A percentile compares a stretch with the other conserved stretches of the same genome.
phyloP scores from a whole-genome alignment of 176 grass and related monocot species.

The Rhynchospora pubera region DNA sequence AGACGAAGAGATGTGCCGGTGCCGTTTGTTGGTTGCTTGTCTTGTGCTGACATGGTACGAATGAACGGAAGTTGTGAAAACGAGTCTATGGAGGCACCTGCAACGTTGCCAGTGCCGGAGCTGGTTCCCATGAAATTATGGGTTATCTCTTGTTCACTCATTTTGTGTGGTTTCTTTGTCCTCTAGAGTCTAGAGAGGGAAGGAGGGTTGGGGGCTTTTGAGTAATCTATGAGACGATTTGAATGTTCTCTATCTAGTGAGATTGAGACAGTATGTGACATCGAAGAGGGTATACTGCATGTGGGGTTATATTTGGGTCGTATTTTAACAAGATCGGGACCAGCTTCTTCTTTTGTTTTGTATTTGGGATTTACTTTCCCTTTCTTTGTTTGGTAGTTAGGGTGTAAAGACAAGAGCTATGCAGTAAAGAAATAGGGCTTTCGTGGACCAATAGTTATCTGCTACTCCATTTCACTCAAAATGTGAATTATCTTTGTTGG shows the following conservation, averaged over 20 bases:
- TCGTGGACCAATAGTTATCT: neutral
- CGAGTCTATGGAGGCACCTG: slow-evolving; percentile 41
- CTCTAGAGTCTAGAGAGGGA: neutral
- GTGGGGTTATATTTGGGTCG: slow-evolving; percentile 21
- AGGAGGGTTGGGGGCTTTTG: neutral
- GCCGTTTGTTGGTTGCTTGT: slow-evolving; percentile 9
- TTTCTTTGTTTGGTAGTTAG: slow-evolving; percentile 17
- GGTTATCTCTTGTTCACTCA: slow-evolving; percentile 55
- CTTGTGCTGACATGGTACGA: slow-evolving; percentile 11
- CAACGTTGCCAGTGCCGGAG: neutral
- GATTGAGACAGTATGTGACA: slow-evolving; percentile 22
- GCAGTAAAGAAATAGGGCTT: slow-evolving; percentile 7
- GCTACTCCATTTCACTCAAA: neutral
- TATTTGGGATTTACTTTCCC: slow-evolving; percentile 8
- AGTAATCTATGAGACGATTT: slow-evolving; percentile 11
- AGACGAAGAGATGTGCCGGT: slow-evolving; percentile 40
- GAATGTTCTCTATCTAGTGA: slow-evolving; percentile 6
- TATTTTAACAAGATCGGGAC: slow-evolving; percentile 17
- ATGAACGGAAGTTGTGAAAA: slow-evolving; percentile 79
- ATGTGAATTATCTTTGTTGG: neutral
- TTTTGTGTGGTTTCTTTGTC: slow-evolving; percentile 1
- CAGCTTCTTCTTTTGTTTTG: slow-evolving; percentile 16
- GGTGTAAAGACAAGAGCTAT: neutral
- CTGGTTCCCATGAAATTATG: slow-evolving; percentile 11
- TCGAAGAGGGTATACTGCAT: slow-evolving; percentile 18